These are phyloP conservation scores for Plectosphaerella sp. DNA, from an alignment of 2,329 filamentous ascomycete species.

Conservation along the genomic window DNA sequence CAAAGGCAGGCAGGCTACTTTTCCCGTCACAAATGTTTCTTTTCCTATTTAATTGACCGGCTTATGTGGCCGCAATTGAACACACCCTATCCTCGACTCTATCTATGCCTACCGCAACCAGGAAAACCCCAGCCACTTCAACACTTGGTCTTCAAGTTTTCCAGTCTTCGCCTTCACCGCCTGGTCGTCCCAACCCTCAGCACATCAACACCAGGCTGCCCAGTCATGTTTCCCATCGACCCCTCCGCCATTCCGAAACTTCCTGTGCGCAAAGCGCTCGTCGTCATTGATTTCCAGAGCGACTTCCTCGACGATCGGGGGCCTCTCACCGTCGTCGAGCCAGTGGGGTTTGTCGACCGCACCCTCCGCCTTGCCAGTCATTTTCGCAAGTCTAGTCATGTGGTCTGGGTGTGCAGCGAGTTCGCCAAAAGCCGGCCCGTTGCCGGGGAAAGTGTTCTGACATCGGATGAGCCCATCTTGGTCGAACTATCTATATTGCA, in stretches of 20 bases:
- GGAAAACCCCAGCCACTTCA: no score
- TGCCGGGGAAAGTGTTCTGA: conserved; percentile 48
- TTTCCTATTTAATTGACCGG: no score
- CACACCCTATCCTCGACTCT: no score
- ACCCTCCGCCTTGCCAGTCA: conserved; percentile 62
- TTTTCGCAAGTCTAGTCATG: conserved; percentile 67
- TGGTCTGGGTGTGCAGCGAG: conserved; percentile 82
- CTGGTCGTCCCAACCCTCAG: not conserved
- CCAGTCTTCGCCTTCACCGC: no score
- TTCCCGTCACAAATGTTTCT: not conserved
- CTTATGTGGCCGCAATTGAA: no score
- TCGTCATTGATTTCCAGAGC: conserved; percentile 85
- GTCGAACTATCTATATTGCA: not conserved
- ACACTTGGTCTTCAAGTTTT: no score
- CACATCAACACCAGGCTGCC: not conserved
- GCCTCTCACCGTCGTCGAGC: conserved; percentile 60
- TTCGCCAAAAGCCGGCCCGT: conserved; percentile 60
- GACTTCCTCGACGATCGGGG: conserved; percentile 74
- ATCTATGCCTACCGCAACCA: no score
- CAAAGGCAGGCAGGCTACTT: not conserved
- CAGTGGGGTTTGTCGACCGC: conserved; percentile 61
- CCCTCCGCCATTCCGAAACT: conserved; percentile 50
- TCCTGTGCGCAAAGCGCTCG: conserved; percentile 62
- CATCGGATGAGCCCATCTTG: conserved; percentile 26
- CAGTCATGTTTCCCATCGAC: conserved; percentile 52